Conservation (phyloP, 768 basidiomycete species). For the Boletus rubroflammeus region DNA sequence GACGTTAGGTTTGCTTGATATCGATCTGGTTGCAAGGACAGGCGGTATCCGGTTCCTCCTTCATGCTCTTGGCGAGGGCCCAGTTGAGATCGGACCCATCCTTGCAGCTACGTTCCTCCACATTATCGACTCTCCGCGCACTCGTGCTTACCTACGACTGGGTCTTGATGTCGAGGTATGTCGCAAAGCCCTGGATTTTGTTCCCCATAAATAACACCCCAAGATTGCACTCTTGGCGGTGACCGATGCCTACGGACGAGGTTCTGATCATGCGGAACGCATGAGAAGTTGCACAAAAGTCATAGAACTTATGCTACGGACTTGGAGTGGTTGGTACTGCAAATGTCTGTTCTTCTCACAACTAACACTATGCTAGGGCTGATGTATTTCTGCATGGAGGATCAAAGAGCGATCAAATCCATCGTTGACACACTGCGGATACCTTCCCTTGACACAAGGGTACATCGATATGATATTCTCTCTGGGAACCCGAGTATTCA, state of each 20-base stretch:
- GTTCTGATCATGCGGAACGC: slow-evolving; percentile 70
- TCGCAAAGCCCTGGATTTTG: not conserved
- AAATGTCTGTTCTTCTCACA: not conserved
- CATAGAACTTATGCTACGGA: slow-evolving; percentile 78
- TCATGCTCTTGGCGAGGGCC: slow-evolving; percentile 87
- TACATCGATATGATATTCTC: slow-evolving; percentile 27
- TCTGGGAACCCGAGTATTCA: slow-evolving; percentile 9
- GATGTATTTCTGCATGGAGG: slow-evolving; percentile 91
- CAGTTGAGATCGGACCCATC: slow-evolving; percentile 73
- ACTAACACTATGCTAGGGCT: slow-evolving; percentile 52
- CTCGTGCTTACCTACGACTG: slow-evolving; percentile 69
- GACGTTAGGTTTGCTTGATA: slow-evolving; percentile 76
- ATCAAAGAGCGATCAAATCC: slow-evolving; percentile 80
- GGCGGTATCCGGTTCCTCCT: slow-evolving; percentile 86
- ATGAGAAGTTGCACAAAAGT: slow-evolving; percentile 77
- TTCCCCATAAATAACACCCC: not conserved
- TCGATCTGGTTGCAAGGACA: slow-evolving; percentile 73
- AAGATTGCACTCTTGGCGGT: slow-evolving; percentile 86
- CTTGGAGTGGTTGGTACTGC: slow-evolving; percentile 80
- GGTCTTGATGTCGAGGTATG: slow-evolving; percentile 88
- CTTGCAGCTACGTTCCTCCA: slow-evolving; percentile 79
- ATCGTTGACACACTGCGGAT: slow-evolving; percentile 83
- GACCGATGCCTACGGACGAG: slow-evolving; percentile 90
- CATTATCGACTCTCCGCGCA: slow-evolving; percentile 81
- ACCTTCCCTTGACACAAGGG: slow-evolving; percentile 83